phyloP scores from a whole-genome alignment of 2,329 filamentous ascomycete species.

The Talaromyces sp. region DNA sequence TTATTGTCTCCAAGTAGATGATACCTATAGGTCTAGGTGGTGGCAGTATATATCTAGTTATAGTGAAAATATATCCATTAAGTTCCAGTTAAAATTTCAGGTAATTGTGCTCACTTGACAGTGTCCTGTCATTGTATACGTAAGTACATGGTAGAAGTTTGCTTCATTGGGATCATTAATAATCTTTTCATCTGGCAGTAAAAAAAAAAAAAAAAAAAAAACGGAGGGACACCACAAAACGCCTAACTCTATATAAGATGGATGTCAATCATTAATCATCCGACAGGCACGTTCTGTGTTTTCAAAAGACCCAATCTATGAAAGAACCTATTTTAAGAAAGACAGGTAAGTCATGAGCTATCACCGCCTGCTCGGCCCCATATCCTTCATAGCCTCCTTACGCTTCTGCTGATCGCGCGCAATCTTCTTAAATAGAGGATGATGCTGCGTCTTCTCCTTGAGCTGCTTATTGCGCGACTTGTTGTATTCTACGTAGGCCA shows the following conservation, averaged over 20 bases:
- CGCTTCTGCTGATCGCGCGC: constrained; percentile 59
- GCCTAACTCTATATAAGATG: background rate
- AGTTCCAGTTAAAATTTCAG: background rate
- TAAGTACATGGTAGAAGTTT: background rate
- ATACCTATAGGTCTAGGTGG: background rate
- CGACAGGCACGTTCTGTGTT: background rate
- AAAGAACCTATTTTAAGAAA: too few species aligned
- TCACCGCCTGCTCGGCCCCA: constrained; percentile 14
- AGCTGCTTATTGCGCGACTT: constrained; percentile 66
- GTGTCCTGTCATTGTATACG: background rate
- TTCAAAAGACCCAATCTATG: background rate
- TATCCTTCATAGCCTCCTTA: constrained; percentile 44
- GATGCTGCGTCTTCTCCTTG: constrained; percentile 59
- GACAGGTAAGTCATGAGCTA: background rate
- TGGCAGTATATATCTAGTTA: background rate
- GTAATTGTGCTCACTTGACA: background rate
- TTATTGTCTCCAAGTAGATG: constrained; percentile 25
- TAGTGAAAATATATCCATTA: background rate
- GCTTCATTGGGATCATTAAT: background rate
- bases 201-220: background rate
- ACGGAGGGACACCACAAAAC: background rate
- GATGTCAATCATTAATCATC: background rate
- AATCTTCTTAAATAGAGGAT: constrained; percentile 65
- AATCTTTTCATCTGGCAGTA: background rate
- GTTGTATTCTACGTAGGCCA: constrained; percentile 91